Percentiles rank a stretch among this genome's conserved stretches.
Conservation (phyloP, 140 eudicot species). For the Erigeron philadelphicus region DNA sequence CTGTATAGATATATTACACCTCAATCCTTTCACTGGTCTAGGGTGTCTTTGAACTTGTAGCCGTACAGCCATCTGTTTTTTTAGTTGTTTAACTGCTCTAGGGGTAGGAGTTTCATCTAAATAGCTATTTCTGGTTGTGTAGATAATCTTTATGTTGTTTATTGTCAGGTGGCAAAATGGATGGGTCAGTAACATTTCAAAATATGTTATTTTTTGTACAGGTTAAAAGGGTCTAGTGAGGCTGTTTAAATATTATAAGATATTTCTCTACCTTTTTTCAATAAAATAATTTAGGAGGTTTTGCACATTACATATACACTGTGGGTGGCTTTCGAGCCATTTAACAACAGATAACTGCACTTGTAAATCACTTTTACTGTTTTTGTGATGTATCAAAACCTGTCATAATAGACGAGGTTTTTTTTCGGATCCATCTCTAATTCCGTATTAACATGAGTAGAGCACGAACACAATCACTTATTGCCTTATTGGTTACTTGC, state of each 20-base stretch:
- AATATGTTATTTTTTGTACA: no score
- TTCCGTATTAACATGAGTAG: conserved; percentile 18
- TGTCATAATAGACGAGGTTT: conserved; percentile 12
- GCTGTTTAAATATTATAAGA: no score
- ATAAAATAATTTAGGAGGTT: no score
- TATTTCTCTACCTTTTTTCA: no score
- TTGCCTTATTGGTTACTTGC: not conserved
- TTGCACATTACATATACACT: no score
- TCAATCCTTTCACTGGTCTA: not conserved
- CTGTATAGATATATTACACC: not conserved
- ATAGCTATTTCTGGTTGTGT: not conserved
- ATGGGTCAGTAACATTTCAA: not conserved
- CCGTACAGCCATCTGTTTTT: not conserved
- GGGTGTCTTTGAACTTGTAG: no score
- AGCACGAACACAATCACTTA: conserved; percentile 13
- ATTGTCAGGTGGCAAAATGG: not conserved
- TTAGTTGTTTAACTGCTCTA: not conserved
- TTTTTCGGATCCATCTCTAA: not conserved
- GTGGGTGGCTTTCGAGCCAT: no score
- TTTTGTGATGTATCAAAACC: conserved; percentile 12
- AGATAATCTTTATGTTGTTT: not conserved
- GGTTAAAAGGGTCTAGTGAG: no score
- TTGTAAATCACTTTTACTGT: conserved; percentile 24
- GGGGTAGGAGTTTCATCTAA: not conserved
- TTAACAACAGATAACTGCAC: conserved; percentile 5